A percentile compares a stretch with the other conserved stretches of the same genome.
Evolutionary conservation across 1,284 basidiomycete genomes (phyloP).

Genomic region (Ustilago loliicola): DNA sequence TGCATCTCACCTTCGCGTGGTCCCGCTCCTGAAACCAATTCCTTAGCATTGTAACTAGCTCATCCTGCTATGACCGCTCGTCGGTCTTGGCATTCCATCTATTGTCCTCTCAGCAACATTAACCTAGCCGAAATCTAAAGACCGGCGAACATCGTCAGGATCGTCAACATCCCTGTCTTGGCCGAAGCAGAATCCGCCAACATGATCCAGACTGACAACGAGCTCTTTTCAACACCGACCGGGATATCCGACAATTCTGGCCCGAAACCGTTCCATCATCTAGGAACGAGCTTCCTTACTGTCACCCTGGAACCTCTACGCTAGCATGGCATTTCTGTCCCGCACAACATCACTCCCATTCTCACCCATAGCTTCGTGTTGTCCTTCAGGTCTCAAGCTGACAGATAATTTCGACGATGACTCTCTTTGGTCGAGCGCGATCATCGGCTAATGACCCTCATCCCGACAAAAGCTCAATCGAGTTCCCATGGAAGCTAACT

Average conservation of each 20-base stretch:
- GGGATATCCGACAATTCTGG: conserved; percentile 12
- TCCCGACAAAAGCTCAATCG: conserved; percentile 6
- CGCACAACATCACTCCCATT: not conserved
- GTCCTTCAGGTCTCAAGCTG: no score
- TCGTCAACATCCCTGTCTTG: conserved; percentile 3
- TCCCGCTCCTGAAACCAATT: not conserved
- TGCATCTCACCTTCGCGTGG: not conserved
- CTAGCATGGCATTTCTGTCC: not conserved
- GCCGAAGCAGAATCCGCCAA: not conserved
- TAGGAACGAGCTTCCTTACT: not conserved
- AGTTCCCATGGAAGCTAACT: not conserved
- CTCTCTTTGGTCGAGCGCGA: not conserved
- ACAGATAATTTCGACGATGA: not conserved
- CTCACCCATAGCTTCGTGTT: not conserved
- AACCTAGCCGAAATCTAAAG: conserved; percentile 2
- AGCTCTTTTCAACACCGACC: conserved; percentile 5
- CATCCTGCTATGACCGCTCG: not conserved
- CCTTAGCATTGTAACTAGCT: not conserved
- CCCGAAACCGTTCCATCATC: not conserved
- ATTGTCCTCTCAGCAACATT: not conserved
- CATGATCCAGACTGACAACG: not conserved
- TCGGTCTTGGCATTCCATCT: conserved; percentile 6
- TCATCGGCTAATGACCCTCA: not conserved
- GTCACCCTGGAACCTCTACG: not conserved
- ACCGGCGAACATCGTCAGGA: conserved; percentile 3